Conservation (phyloP, 2,329 filamentous ascomycete species). For the Trichoderma gracile region DNA sequence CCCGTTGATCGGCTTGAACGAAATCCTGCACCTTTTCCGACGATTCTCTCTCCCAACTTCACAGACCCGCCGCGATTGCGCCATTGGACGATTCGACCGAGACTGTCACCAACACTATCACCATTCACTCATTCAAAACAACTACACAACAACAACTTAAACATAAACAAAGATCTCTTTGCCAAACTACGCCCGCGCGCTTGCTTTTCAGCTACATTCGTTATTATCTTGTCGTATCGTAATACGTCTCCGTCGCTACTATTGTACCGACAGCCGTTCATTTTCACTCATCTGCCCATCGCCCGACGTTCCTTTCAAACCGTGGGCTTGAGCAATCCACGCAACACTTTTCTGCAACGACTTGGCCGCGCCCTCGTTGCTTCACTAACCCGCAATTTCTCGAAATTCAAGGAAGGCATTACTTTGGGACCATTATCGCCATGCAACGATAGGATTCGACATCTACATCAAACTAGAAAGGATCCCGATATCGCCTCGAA, state of each 20-base stretch:
- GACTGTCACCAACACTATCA: conserved; percentile 18
- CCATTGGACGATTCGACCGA: conserved; percentile 1
- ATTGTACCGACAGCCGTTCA: conserved; percentile 18
- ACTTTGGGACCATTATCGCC: conserved; percentile 21
- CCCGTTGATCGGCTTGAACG: conserved; percentile 14
- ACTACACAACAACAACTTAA: background rate
- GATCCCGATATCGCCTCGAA: conserved; percentile 11
- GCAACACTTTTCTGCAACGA: conserved; percentile 3
- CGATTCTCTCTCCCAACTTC: conserved; percentile 6
- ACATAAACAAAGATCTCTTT: background rate
- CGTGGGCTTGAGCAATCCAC: conserved; percentile 1
- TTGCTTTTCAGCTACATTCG: conserved; percentile 16
- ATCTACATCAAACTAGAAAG: background rate
- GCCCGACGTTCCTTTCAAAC: conserved; percentile 14
- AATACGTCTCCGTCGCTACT: conserved; percentile 14
- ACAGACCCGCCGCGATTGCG: conserved; percentile 12
- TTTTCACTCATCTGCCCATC: conserved; percentile 17
- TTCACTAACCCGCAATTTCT: background rate
- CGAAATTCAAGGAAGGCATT: background rate
- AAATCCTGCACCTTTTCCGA: conserved; percentile 7
- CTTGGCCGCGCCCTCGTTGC: conserved; percentile 20
- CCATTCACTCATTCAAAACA: conserved; percentile 19
- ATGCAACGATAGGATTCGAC: conserved; percentile 30
- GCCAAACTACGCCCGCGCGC: background rate
- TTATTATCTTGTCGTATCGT: conserved; percentile 10